Conservation (phyloP, 768 basidiomycete species). For the Phanerochaete sordida region DNA sequence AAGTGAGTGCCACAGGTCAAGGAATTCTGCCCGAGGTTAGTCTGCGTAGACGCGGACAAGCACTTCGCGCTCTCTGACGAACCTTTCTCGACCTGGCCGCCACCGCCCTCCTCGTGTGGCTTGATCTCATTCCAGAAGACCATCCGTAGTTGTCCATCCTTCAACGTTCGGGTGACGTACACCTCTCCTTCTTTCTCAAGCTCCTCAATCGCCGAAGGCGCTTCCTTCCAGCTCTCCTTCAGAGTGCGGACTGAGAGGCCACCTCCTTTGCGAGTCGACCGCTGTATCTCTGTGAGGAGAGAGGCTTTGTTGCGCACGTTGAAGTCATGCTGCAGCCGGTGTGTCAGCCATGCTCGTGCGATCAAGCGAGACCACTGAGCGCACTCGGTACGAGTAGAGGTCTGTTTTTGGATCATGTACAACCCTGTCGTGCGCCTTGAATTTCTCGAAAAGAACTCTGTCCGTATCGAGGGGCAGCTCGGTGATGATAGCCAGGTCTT, state of each 20-base stretch:
- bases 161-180: constrained; percentile 79
- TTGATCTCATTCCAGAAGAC: constrained; percentile 92
- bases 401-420: constrained; percentile 79
- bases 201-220: constrained; percentile 79
- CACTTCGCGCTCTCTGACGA: constrained; percentile 17
- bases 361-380: constrained; percentile 15
- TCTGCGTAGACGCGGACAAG: neutral
- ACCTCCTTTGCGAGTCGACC: constrained; percentile 78
- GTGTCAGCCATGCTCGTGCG: constrained; percentile 5
- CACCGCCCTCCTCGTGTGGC: constrained; percentile 62
- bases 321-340: constrained; percentile 68
- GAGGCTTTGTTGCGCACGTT: constrained; percentile 83
- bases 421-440: constrained; percentile 78
- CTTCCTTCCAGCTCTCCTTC: constrained; percentile 91
- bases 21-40: constrained; percentile 58
- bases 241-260: constrained; percentile 81
- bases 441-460: constrained; percentile 67
- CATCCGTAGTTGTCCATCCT: constrained; percentile 79
- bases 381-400: constrained; percentile 81
- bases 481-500: constrained; percentile 82
- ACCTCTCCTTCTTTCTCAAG: constrained; percentile 88
- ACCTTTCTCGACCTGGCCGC: constrained; percentile 83
- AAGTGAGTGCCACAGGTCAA: constrained; percentile 81
- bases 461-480: constrained; percentile 77
- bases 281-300: constrained; percentile 81